Base-by-base conservation (phyloP, 2,329 filamentous ascomycete species). In the Aspergillus sp. region DNA sequence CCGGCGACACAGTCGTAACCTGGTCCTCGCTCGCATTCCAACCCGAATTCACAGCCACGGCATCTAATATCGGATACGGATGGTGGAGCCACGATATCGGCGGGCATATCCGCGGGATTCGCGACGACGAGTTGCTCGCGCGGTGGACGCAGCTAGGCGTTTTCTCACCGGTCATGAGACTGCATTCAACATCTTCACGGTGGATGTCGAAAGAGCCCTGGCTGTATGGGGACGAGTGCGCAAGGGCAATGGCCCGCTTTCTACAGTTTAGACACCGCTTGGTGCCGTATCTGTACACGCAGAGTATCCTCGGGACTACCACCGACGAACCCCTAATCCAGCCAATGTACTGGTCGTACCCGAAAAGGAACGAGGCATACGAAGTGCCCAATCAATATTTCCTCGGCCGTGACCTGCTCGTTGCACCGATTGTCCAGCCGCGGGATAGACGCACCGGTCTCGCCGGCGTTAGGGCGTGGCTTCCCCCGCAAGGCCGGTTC, bases 71-170 rank as follows among this genome's bases (percentile, higher is more conserved):
- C 58, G 86, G 86, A 0, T 88, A 85, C 61, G 86, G 85, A 2
- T 88, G 85, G 85, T 88, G 86, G 86, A 85, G 82, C 50, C 85
- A 88, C 67, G 86, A 88, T 61, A 86, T 88, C 27, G 86, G 86
- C n/a, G 86, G 86, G 0, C 86, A 88, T 66, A 82, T 83, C 63
- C 67, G 71, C 2, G 86, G 86, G 4, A 72, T 71, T 40, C 79
- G 81, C 6, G 82, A 85, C 50, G 85, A 87, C 51, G 83, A 88
- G 64, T 74, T 87, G 7, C 77, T 80, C 1, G 78, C 81, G 1
- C 79, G 86, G 17, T 88, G 85, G 86, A 77, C 86, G 0, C 86
- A 88, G 65, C 76, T 84, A 2, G 86, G 85, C 5, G 81, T 80
- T 46, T 86, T 85, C 66, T 86, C 83, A 0, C 85, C 85, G 2